Conservation (phyloP, 75 land plant species). For the Cupressus sempervirens region DNA sequence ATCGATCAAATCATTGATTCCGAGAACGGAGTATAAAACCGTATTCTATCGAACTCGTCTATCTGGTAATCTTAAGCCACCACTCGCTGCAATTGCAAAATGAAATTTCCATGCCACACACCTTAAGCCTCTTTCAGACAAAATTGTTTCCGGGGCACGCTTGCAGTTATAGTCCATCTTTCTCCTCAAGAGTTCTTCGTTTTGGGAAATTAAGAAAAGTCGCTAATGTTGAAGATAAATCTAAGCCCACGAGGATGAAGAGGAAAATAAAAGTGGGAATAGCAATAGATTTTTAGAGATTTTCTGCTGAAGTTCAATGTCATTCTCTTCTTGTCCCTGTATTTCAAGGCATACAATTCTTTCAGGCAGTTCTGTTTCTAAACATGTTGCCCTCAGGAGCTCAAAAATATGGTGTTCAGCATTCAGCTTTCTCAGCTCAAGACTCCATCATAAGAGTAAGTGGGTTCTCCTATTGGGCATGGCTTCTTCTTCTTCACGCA, state of each 20-base stretch:
- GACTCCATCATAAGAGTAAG: neutral
- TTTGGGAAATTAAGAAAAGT: neutral
- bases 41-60: too few species aligned
- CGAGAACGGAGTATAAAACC: too few species aligned
- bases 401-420: neutral
- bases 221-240: too few species aligned
- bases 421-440: neutral
- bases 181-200: neutral
- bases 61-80: neutral
- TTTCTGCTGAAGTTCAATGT: neutral
- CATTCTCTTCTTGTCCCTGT: neutral
- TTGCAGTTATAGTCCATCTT: neutral
- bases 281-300: neutral
- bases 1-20: too few species aligned
- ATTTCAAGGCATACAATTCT: neutral
- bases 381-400: neutral
- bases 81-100: neutral
- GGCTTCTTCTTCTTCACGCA: neutral
- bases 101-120: neutral
- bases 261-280: neutral
- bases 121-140: too few species aligned
- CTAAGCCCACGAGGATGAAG: neutral
- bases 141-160: too few species aligned
- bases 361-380: neutral
- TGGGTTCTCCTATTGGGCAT: neutral